These are phyloP conservation scores for Ambrosiella xylebori DNA, from an alignment of 2,329 filamentous ascomycete species.

Conservation along the genomic window DNA sequence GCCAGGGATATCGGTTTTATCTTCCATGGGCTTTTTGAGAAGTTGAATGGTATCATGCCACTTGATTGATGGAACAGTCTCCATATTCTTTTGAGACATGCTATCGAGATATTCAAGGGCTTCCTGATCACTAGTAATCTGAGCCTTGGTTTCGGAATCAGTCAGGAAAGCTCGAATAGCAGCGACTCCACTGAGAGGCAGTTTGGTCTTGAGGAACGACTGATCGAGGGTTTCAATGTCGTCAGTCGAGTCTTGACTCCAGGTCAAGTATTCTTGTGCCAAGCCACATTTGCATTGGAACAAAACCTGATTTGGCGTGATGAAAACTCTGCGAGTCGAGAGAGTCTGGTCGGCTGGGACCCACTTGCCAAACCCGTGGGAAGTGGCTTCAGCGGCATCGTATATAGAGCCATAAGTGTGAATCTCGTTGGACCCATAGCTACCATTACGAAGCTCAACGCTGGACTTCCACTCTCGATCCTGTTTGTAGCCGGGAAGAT, in stretches of 20 bases:
- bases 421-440: neutral
- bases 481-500: neutral
- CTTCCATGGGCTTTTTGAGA: neutral
- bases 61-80: neutral
- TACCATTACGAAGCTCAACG: neutral
- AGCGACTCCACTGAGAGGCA: neutral
- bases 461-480: neutral
- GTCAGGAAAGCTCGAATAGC: neutral
- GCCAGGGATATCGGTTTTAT: neutral
- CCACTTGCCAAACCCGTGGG: neutral
- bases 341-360: neutral
- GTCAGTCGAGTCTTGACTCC: neutral
- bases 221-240: neutral
- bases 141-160: neutral
- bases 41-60: neutral
- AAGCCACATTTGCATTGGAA: slow-evolving; percentile 1
- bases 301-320: neutral
- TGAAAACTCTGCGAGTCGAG: neutral
- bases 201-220: neutral
- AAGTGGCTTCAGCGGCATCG: neutral
- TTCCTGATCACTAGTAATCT: neutral
- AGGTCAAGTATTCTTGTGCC: neutral
- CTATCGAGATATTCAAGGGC: neutral
- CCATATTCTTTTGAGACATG: neutral
- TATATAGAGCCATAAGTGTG: neutral